A percentile compares a stretch with the other conserved stretches of the same genome.
phyloP scores from a whole-genome alignment of 768 basidiomycete genomes.

The Chiua virens region DNA sequence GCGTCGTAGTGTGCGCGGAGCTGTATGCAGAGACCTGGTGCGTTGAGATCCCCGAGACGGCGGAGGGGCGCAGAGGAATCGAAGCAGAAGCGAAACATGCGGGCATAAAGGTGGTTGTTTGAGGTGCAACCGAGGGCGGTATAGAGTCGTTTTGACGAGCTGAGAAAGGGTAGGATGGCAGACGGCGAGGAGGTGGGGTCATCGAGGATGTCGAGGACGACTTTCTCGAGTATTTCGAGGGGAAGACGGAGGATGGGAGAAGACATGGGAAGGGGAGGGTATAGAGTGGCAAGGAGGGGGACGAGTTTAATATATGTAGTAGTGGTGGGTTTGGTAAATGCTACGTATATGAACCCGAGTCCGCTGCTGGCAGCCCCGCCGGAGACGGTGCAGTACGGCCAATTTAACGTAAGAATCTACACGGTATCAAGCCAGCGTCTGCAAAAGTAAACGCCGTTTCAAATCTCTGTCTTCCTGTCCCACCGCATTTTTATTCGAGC shows the following conservation, averaged over 20 bases:
- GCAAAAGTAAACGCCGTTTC: conserved; percentile 23
- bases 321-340: conserved; percentile 10
- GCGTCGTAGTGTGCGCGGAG: conserved; percentile 39
- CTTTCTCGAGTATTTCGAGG: conserved; percentile 47
- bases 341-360: neutral
- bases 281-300: conserved; percentile 6
- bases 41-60: conserved; percentile 47
- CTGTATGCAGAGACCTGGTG: conserved; percentile 35
- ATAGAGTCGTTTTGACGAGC: conserved; percentile 42
- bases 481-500: no score
- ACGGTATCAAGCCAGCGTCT: conserved; percentile 1
- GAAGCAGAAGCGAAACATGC: conserved; percentile 57
- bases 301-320: conserved; percentile 12
- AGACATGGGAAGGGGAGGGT: conserved; percentile 16
- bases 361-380: no score
- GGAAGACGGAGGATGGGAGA: conserved; percentile 36
- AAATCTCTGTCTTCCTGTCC: conserved; percentile 4
- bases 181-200: conserved; percentile 28
- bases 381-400: no score
- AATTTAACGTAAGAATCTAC: conserved; percentile 3
- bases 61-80: conserved; percentile 52
- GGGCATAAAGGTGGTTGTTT: conserved; percentile 44
- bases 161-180: conserved; percentile 48
- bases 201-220: conserved; percentile 46
- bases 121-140: conserved; percentile 28